Conservation (phyloP, 2,329 filamentous ascomycete species). For the Monilinia fructigena region DNA sequence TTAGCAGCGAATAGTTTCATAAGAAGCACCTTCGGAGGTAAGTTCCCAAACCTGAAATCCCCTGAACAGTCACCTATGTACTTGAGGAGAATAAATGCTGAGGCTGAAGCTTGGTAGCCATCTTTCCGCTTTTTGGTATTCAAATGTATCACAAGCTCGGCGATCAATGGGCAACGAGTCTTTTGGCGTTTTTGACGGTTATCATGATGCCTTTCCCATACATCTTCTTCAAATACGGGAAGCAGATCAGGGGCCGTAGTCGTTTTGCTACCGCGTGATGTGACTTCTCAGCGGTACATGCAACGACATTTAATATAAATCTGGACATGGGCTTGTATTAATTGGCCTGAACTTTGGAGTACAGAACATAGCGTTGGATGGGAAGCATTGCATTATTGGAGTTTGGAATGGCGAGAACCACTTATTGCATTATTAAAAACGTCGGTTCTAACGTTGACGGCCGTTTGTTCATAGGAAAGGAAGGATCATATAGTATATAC, state of each 20-base stretch:
- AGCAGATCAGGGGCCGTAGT: constrained; percentile 54
- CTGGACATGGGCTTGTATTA: constrained; percentile 4
- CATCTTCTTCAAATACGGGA: constrained; percentile 61
- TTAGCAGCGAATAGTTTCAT: constrained; percentile 82
- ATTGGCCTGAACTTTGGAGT: constrained; percentile 11
- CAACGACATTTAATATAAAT: constrained; percentile 20
- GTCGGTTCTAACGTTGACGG: not conserved
- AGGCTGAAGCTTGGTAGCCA: constrained; percentile 49
- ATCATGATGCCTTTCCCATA: constrained; percentile 64
- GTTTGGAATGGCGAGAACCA: not conserved
- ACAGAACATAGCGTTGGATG: constrained; percentile 11
- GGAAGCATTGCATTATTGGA: not conserved
- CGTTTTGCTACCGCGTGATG: constrained; percentile 47
- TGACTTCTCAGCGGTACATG: constrained; percentile 9
- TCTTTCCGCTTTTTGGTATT: constrained; percentile 72
- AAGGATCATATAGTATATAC: constrained; percentile 13
- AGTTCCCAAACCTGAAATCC: constrained; percentile 22
- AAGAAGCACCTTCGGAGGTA: constrained; percentile 68
- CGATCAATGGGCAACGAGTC: constrained; percentile 65
- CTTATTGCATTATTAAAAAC: constrained; percentile 15
- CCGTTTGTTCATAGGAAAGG: constrained; percentile 5
- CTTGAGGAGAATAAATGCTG: constrained; percentile 20
- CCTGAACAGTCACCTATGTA: not conserved
- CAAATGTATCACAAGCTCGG: constrained; percentile 71
- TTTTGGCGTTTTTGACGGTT: constrained; percentile 61